Evolutionary conservation across 495 filamentous ascomycete species (phyloP).

Genomic region (Astrothelium macrocarpum): DNA sequence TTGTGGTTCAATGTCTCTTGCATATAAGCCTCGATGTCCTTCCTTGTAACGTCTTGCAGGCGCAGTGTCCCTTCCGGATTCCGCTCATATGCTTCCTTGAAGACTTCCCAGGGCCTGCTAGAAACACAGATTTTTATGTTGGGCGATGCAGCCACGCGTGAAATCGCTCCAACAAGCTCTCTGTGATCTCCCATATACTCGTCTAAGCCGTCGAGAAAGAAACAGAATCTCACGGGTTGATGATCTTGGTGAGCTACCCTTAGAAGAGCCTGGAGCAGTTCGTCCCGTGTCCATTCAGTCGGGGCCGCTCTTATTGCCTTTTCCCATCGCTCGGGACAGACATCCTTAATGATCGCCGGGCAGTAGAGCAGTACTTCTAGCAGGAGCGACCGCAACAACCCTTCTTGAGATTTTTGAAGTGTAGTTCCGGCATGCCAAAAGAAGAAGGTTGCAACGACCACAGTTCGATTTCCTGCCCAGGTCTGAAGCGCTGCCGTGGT

Average conservation of each 20-base stretch:
- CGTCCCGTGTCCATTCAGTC: not conserved
- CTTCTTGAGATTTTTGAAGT: slow-evolving; percentile 5
- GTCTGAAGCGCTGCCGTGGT: not conserved
- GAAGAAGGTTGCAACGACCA: not conserved
- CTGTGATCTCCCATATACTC: slow-evolving; percentile 12
- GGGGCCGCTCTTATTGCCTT: not conserved
- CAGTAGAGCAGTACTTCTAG: not conserved
- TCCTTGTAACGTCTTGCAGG: not conserved
- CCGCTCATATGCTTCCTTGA: not conserved
- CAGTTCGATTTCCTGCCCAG: not conserved
- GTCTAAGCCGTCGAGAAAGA: slow-evolving; percentile 20
- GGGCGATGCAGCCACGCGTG: not conserved
- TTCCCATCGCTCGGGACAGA: not conserved
- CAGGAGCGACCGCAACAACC: not conserved
- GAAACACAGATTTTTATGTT: slow-evolving; percentile 15
- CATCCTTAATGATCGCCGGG: not conserved
- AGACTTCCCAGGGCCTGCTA: slow-evolving; percentile 17
- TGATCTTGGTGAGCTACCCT: not conserved
- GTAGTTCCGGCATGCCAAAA: not conserved
- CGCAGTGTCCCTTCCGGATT: not conserved
- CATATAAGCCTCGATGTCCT: not conserved
- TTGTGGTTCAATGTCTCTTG: not conserved
- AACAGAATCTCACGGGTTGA: slow-evolving; percentile 7
- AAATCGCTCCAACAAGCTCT: not conserved
- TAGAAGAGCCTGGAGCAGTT: not conserved